A percentile compares a stretch with the other conserved stretches of the same genome.
Conservation (phyloP, 768 basidiomycete genomes). For the Amanita rimosa region DNA sequence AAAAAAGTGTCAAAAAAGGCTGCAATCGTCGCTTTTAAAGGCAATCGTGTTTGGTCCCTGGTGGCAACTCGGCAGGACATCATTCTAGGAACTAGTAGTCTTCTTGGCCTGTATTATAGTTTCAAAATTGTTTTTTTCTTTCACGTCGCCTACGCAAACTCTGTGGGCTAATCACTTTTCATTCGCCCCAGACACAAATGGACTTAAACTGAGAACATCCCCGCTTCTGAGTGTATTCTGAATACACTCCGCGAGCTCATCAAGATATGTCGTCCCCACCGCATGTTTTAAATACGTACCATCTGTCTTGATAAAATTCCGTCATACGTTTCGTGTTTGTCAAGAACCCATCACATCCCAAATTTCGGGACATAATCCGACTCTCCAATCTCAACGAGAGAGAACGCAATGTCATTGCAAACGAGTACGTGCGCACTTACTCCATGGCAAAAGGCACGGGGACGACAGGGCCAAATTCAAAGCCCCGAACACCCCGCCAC, state of each 20-base stretch:
- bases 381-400: not conserved
- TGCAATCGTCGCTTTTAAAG: too few relatives aligned
- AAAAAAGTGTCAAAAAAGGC: too few relatives aligned
- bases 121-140: conserved; percentile 51
- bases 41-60: too few relatives aligned
- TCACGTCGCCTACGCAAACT: conserved; percentile 5
- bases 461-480: not conserved
- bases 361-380: too few relatives aligned
- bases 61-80: too few relatives aligned
- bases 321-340: too few relatives aligned
- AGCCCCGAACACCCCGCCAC: conserved; percentile 1
- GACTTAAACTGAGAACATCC: conserved; percentile 86
- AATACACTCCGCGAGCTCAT: conserved; percentile 64
- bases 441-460: not conserved
- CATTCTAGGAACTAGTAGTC: too few relatives aligned
- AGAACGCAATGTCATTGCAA: not conserved
- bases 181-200: conserved; percentile 14
- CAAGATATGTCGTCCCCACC: conserved; percentile 32
- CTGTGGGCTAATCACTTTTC: not conserved
- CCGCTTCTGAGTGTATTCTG: conserved; percentile 54
- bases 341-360: too few relatives aligned
- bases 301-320: conserved; percentile 60
- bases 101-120: conserved; percentile 9
- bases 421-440: not conserved
- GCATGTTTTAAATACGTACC: conserved; percentile 68